These are phyloP conservation scores for Coniferiporia weirii DNA, from an alignment of 1,284 basidiomycete species.

Conservation along the genomic window DNA sequence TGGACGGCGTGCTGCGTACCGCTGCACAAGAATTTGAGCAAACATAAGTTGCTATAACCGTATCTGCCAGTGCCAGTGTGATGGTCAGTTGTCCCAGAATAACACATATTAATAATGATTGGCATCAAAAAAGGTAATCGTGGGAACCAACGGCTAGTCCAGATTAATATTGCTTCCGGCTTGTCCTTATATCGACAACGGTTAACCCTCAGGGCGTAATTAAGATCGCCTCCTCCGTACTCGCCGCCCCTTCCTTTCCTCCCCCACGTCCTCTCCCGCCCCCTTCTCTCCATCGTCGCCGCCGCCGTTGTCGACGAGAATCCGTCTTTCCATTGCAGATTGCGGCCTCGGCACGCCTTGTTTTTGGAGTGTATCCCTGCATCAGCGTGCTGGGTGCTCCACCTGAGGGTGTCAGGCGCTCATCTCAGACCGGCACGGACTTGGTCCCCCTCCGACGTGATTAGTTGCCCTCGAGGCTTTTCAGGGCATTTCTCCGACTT, in stretches of 20 bases:
- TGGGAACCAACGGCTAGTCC: background rate
- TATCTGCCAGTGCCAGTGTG: background rate
- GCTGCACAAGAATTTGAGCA: too few species aligned
- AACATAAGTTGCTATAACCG: background rate
- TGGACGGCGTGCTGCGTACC: too few species aligned
- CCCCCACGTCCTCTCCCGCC: background rate
- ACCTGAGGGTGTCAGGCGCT: background rate
- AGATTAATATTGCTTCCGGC: background rate
- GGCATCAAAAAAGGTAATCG: background rate
- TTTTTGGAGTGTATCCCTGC: background rate
- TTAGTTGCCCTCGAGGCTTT: too few species aligned
- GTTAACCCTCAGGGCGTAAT: background rate
- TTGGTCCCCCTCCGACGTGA: too few species aligned
- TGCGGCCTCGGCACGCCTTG: background rate
- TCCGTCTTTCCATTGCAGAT: background rate
- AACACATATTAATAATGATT: background rate
- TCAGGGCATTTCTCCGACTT: too few species aligned
- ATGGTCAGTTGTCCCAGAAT: background rate
- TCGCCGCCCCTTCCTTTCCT: background rate
- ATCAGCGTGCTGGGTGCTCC: background rate
- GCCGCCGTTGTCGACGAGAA: background rate
- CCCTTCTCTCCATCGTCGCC: background rate
- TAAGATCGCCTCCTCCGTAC: background rate
- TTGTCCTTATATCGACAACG: background rate
- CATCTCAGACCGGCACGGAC: background rate